phyloP scores from a whole-genome alignment of 2,329 filamentous ascomycete genomes.

The Alternaria incomplexa region DNA sequence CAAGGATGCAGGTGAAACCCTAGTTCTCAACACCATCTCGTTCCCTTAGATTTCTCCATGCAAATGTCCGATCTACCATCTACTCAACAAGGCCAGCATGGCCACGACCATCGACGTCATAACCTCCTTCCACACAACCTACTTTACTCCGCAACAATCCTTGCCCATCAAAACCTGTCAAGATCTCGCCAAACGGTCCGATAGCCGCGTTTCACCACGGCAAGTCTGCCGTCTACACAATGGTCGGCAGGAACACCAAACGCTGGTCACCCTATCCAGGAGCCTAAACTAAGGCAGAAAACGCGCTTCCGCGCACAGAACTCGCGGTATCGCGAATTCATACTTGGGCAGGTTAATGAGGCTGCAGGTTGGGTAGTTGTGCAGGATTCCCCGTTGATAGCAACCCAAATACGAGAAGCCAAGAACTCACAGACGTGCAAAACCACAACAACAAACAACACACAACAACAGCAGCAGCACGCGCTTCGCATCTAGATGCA shows the following conservation, averaged over 20 bases:
- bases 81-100: neutral
- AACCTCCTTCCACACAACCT: neutral
- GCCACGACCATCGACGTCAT: neutral
- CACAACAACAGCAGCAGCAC: neutral
- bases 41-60: neutral
- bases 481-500: neutral
- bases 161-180: neutral
- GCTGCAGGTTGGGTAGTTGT: neutral
- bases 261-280: neutral
- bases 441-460: neutral
- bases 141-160: neutral
- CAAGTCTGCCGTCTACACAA: neutral
- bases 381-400: neutral
- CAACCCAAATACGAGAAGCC: neutral
- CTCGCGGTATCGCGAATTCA: neutral
- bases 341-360: neutral
- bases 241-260: neutral
- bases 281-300: neutral
- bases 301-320: neutral
- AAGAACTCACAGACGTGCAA: neutral
- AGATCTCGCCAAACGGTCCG: neutral
- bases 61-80: neutral
- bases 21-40: neutral
- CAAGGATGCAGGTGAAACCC: neutral
- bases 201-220: neutral